Evolutionary conservation across 306 rosid genomes (phyloP).

Genomic region (Gynostemma pentaphyllum): DNA sequence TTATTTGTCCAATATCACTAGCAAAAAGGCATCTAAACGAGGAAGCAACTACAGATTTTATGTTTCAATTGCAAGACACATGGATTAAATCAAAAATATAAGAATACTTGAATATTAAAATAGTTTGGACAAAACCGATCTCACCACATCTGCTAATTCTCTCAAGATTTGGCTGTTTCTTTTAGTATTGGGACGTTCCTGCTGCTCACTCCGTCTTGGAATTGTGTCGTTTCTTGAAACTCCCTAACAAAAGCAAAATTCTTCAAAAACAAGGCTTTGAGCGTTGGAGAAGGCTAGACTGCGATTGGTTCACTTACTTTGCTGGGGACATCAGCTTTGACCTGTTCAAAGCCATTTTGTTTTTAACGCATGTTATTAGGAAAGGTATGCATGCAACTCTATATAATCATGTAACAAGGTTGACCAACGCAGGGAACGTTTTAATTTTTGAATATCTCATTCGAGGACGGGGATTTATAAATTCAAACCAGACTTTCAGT

Average conservation of each 20-base stretch:
- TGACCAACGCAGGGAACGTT: background rate
- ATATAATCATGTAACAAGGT: background rate
- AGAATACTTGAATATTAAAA: constrained; percentile 17
- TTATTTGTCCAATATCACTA: background rate
- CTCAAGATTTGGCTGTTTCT: constrained; percentile 14
- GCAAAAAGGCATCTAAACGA: background rate
- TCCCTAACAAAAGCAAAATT: constrained; percentile 57
- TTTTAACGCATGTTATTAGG: background rate
- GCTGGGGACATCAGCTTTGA: constrained; percentile 44
- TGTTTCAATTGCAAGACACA: constrained; percentile 16
- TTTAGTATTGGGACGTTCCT: constrained; percentile 10
- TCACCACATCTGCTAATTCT: constrained; percentile 14
- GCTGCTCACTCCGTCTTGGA: constrained; percentile 23
- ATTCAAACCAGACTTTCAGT: background rate
- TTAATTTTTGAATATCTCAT: background rate
- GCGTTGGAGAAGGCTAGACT: constrained; percentile 46
- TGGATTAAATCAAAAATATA: constrained; percentile 21
- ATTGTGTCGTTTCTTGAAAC: constrained; percentile 24
- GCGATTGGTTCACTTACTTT: constrained; percentile 74
- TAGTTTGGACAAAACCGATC: constrained; percentile 15
- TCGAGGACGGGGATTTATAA: background rate
- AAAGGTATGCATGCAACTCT: background rate
- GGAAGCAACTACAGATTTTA: background rate
- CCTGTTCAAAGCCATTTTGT: constrained; percentile 34
- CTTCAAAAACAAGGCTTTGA: constrained; percentile 37